These are phyloP conservation scores for Solanum gracilifrons DNA, from an alignment of 257 asterid genomes.

Conservation along the genomic window DNA sequence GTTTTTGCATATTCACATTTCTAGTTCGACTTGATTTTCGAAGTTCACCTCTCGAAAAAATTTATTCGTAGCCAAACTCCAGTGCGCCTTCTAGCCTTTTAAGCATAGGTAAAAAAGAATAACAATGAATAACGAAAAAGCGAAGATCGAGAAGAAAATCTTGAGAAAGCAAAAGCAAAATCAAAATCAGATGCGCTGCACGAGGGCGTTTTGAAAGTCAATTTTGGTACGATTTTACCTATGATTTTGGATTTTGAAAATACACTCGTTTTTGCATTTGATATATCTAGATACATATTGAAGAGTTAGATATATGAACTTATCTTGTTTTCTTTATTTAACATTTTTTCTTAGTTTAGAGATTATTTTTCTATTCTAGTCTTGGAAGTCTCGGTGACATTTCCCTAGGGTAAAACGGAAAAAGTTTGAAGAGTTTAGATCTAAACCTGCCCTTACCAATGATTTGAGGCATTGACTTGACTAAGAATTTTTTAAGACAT, in stretches of 20 bases:
- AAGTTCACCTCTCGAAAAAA: too few relatives aligned
- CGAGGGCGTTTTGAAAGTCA: background rate
- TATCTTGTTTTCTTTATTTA: background rate
- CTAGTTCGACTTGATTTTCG: constrained; percentile 10
- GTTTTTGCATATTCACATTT: constrained; percentile 59
- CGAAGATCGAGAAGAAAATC: background rate
- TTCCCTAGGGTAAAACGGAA: background rate
- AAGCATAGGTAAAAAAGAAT: background rate
- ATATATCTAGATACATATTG: background rate
- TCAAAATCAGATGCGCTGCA: background rate
- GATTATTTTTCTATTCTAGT: background rate
- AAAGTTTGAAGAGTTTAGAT: constrained; percentile 7
- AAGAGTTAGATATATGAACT: background rate
- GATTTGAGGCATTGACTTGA: background rate
- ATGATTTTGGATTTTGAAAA: background rate
- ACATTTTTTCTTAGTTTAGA: background rate
- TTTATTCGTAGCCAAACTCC: too few relatives aligned
- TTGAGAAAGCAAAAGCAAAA: background rate
- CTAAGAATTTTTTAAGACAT: background rate
- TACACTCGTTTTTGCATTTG: background rate
- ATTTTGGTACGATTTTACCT: background rate
- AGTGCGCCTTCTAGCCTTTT: background rate
- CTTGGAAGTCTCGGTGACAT: background rate
- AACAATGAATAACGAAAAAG: background rate
- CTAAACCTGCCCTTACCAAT: too few relatives aligned